Evolutionary conservation across 345 rosid genomes (phyloP), one percentile per base, ranked within the genome.

Genomic region (Eucalyptus virginea): DNA sequence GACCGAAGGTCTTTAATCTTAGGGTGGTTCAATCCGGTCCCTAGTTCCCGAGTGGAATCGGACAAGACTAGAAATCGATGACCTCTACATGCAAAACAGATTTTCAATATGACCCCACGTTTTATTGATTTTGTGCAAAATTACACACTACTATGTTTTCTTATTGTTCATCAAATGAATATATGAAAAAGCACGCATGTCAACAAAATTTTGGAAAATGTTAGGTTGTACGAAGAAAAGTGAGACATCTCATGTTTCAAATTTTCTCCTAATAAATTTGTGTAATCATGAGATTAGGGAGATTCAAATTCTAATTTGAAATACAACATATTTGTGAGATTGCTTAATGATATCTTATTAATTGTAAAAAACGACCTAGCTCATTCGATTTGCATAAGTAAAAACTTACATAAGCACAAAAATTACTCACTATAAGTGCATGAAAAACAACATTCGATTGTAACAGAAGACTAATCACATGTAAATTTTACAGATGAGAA

Each of bases 1-100:
- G 0, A 52, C 0, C 10, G 2, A 0, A 52, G 56, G 23, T 52
- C 24, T 52, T 10, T 19, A 0, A 52, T 19, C 4, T 0, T 0
- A 3, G 0, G 4, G 2, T 52, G 58, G 26, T 52, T 52, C 10
- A 52, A 52, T 52, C 11, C 4, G 0, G 1, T 1, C 2, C 10
- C 2, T 52, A 52, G 26, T 52, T 52, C 10, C 26, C 19, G 0
- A 52, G 58, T 52, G 24, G 24, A 52, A 52, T 52, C 11, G 11
- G 2, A 52, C 1, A 2, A 0, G 24, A 52, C 0, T 52, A 10
- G 10, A 52, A 52, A 52, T 52, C 5, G 0, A 2, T 19, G 56
- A 52, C 24, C 5, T 52, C 10, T 52, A 52, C 6, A 3, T 15
- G 11, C 37, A n/a, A 65, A 65, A 28, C 7, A 4, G 3, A 65